phyloP scores from a whole-genome alignment of 441 rosid species.

The Gossypium trilobum region DNA sequence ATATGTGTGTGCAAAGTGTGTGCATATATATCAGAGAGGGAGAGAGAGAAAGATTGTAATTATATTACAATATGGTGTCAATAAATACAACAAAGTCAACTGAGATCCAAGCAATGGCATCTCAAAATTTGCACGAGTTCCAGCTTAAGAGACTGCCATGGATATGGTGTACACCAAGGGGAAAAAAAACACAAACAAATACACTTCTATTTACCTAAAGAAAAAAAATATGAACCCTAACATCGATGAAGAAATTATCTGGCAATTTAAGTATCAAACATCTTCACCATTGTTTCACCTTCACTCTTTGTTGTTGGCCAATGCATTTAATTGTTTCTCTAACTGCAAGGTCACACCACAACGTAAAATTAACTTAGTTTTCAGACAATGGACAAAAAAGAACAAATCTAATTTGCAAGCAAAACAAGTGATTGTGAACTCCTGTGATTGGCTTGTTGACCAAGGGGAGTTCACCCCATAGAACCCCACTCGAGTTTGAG shows the following conservation, averaged over 20 bases:
- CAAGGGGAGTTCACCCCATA: too few relatives aligned
- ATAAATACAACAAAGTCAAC: constrained; percentile 27
- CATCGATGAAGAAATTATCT: background rate
- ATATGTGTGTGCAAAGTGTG: too few relatives aligned
- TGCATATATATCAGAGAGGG: too few relatives aligned
- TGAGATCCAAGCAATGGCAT: constrained; percentile 21
- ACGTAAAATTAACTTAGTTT: background rate
- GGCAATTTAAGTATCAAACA: background rate
- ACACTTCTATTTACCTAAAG: background rate
- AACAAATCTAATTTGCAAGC: background rate
- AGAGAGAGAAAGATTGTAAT: background rate
- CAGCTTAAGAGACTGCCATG: constrained; percentile 18
- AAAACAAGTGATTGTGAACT: background rate
- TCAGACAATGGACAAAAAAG: background rate
- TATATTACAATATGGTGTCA: constrained; percentile 22
- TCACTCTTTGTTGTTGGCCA: constrained; percentile 28
- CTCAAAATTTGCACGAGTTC: constrained; percentile 31
- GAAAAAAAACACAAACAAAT: background rate
- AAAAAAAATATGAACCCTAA: background rate
- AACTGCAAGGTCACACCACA: constrained; percentile 33
- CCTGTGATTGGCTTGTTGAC: too few relatives aligned
- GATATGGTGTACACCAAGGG: constrained; percentile 20
- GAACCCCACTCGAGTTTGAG: too few relatives aligned
- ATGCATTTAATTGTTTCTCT: constrained; percentile 49
- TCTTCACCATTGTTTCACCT: constrained; percentile 22